Conservation (phyloP, 305 asterid species). For the Solanum hybrid region DNA sequence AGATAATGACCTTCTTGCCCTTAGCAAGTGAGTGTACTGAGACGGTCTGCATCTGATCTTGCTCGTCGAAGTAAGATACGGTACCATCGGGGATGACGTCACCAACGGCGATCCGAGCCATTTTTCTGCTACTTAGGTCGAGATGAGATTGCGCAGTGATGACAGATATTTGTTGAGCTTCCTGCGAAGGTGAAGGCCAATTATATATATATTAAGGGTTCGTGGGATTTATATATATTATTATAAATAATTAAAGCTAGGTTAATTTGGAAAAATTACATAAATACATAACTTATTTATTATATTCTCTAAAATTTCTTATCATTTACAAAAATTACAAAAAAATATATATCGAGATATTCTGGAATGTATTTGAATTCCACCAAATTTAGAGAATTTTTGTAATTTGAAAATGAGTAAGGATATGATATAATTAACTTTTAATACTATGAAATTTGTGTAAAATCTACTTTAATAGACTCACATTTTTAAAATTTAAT, state of each 20-base stretch:
- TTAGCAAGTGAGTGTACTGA: conserved; percentile 69
- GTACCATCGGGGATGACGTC: conserved; percentile 70
- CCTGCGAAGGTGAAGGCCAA: background rate
- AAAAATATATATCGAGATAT: too few relatives aligned
- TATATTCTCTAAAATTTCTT: too few relatives aligned
- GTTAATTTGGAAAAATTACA: background rate
- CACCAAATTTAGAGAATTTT: too few relatives aligned
- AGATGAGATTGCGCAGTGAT: background rate
- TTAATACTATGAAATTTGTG: too few relatives aligned
- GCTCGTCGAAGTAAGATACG: conserved; percentile 59
- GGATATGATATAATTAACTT: too few relatives aligned
- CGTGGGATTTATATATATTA: background rate
- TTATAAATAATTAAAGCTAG: too few relatives aligned
- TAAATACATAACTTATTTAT: too few relatives aligned
- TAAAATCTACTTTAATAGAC: too few relatives aligned
- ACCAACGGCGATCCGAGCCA: conserved; percentile 77
- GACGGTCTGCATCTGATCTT: conserved; percentile 59
- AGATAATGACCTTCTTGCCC: conserved; percentile 66
- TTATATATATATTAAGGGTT: background rate
- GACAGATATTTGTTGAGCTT: background rate
- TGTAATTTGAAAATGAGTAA: too few relatives aligned
- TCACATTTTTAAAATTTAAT: too few relatives aligned
- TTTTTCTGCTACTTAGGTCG: conserved; percentile 8
- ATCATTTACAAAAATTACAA: too few relatives aligned
- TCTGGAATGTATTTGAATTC: too few relatives aligned